phyloP scores from a whole-genome alignment of 176 grass and related monocot genomes.

The Zizania latifolia region DNA sequence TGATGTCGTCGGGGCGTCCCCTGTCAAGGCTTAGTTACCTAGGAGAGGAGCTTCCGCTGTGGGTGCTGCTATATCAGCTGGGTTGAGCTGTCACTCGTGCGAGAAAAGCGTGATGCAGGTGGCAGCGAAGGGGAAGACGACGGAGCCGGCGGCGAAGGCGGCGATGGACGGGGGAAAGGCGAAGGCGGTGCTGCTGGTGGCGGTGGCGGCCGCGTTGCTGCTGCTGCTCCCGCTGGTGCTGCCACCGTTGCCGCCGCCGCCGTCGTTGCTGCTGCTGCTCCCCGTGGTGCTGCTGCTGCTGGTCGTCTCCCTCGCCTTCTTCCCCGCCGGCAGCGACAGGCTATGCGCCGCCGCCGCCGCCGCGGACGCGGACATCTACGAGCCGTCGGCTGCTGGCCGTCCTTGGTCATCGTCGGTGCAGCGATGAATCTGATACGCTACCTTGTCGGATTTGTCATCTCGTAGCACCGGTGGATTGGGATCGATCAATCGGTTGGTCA shows the following conservation, averaged over 20 bases:
- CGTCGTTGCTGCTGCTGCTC: constrained; percentile 42
- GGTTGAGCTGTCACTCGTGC: no score
- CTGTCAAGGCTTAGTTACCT: neutral
- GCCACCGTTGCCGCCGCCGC: constrained; percentile 55
- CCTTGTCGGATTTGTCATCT: no score
- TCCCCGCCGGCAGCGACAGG: neutral
- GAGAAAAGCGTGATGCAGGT: neutral
- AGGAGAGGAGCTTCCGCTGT: neutral
- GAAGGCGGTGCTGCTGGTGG: constrained; percentile 15
- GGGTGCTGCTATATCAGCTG: neutral
- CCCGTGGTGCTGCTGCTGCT: constrained; percentile 49
- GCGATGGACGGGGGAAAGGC: constrained; percentile 13
- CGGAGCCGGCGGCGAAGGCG: neutral
- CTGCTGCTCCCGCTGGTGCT: constrained; percentile 56
- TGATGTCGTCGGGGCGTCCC: neutral
- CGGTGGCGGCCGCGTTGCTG: constrained; percentile 24
- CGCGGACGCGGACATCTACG: neutral
- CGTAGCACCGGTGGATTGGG: no score
- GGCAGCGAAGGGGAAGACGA: neutral
- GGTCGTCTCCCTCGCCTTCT: constrained; percentile 47
- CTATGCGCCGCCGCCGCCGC: no score
- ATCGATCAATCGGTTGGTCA: neutral
- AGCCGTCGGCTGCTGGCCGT: neutral
- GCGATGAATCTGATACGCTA: no score
- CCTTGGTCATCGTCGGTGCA: neutral